Evolutionary conservation across 306 rosid species (phyloP), one percentile per base, ranked within the genome.

Genomic region (Astragalus membranaceus): DNA sequence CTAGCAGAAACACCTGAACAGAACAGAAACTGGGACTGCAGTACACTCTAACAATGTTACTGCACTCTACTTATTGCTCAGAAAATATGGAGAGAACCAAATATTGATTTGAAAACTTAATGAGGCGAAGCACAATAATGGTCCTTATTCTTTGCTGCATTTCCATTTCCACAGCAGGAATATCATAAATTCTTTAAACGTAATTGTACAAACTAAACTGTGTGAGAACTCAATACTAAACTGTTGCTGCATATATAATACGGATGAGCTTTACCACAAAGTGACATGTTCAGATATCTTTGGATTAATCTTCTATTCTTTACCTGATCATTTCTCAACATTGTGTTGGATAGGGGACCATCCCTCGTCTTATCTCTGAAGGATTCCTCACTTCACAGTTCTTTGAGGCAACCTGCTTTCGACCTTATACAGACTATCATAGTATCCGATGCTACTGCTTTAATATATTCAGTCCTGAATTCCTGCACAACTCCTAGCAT

Each of bases 371-470:
- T 86, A 72, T 90, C 98, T 67, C 75, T 93, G 87, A 93, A 88
- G 87, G 98, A 93, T 81, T 84, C 84, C 53, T 93, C 88, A 8
- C 97, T 93, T 56, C 98, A 93, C 82, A 85, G 68, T 83, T 93
- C 98, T 69, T 70, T 93, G 39, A 88, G 98, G 75, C 96, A 90
- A 78, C 98, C 98, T 67, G 98, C 98, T 16, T 90, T 93, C 78
- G 98, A 93, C 82, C 97, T 93, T 71, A 81, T 90, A 69, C 90
- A 88, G 80, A 78, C 88, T 75, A 84, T 93, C 57, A 74, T 93
- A 35, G 85, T 90, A 47, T 93, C 97, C 56, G 98, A 93, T 84
- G 94, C 98, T 81, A 81, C 94, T 76, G 93, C 88, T 44, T 69
- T 93, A 67, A 75, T 88, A 76, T 76, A 73, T 75, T 79, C 96